Conservation (phyloP, 805 yeast genomes). For the Yamadazyma scolyti region DNA sequence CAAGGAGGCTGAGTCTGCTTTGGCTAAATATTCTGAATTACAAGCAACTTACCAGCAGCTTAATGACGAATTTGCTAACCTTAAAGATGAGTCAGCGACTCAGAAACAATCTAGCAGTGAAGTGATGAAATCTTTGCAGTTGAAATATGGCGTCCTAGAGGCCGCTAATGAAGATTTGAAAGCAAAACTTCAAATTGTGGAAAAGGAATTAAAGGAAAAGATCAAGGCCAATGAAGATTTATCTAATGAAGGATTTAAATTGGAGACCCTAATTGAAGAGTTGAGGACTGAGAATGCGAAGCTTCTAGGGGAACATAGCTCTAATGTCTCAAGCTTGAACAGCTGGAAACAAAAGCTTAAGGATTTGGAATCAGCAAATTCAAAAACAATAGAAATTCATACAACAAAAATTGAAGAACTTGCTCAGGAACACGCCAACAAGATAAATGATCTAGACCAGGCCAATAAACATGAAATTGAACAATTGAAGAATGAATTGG, state of each 20-base stretch:
- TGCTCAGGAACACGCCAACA: no score
- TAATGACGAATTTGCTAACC: slow-evolving; percentile 5
- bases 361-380: slow-evolving; percentile 2
- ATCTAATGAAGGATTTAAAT: background rate
- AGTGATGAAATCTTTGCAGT: slow-evolving; percentile 3
- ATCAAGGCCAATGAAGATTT: background rate
- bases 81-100: background rate
- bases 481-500: slow-evolving; percentile 10
- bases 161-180: background rate
- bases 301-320: slow-evolving; percentile 1
- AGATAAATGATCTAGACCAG: no score
- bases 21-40: slow-evolving; percentile 5
- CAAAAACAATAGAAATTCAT: slow-evolving; percentile 4
- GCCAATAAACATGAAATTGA: no score
- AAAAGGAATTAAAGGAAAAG: background rate
- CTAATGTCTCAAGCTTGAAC: slow-evolving; percentile 2
- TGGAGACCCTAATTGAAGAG: slow-evolving; percentile 2
- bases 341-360: slow-evolving; percentile 6
- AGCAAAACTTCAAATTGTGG: background rate
- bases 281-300: slow-evolving; percentile 3
- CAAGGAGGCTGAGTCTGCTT: slow-evolving; percentile 8
- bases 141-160: slow-evolving; percentile 1
- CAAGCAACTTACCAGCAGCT: slow-evolving; percentile 8
- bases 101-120: slow-evolving; percentile 4
- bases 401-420: background rate